Evolutionary conservation across 805 yeast genomes (phyloP), one percentile per base, ranked within the genome.

Genomic region (Yamadazyma olivae): DNA sequence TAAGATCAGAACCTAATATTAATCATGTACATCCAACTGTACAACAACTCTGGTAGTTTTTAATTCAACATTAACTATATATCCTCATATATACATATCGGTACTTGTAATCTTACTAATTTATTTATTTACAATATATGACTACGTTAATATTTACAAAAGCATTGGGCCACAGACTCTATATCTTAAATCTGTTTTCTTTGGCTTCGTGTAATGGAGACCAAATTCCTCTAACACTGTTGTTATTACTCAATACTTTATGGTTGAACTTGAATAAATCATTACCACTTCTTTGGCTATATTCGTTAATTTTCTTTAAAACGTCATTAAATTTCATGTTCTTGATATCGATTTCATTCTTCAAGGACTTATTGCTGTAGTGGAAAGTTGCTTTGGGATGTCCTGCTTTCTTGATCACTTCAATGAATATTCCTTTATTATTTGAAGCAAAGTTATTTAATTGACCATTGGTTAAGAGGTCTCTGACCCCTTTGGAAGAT

Each of bases 211-310:
- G 96, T 69, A 91, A 71, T 40, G 99, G 99, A 30, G 97, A 89
- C 99, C 99, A 93, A 32, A 93, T 74, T 53, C 99, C 99, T 72
- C 99, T 83, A 13, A 91, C 89, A 38, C 95, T 80, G 36, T 74
- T 76, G 57, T 91, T 93, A 43, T 74, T 62, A 27, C 95, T 82
- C 59, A 79, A 75, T 23, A 93, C 98, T 52, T 61, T 65, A 39
- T 87, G 83, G 54, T 85, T 80, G 48, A 69, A 78, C 59, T 83
- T 83, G 49, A 73, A 65, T 51, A 75, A 71, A 8, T 56, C 52
- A 51, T 79, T 80, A 34, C 97, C 97, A 32, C 84, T 74, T 18
- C 89, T 67, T 55, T 81, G 83, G 42, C 75, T 67, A 50, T 84
- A 62, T 31, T 84, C 69, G 17, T 74, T 64, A 38, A 89, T 61